These are phyloP conservation scores for Omphalea diandra DNA, from an alignment of 441 rosid genomes.

Conservation along the genomic window DNA sequence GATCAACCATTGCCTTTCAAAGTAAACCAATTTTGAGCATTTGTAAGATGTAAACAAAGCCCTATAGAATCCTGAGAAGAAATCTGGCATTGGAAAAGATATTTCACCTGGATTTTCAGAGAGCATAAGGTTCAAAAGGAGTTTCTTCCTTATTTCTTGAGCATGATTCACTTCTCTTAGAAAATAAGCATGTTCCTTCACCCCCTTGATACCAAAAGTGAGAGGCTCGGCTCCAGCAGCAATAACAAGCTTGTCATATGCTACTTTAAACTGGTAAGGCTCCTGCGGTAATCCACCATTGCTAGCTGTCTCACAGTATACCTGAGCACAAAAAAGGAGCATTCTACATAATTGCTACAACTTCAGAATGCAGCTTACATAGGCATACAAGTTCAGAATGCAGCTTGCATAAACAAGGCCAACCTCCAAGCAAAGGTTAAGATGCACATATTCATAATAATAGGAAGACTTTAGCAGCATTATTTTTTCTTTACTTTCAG, in stretches of 20 bases:
- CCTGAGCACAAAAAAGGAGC: conserved; percentile 38
- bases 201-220: conserved; percentile 88
- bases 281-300: conserved; percentile 21
- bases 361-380: background rate
- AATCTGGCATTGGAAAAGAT: background rate
- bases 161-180: conserved; percentile 96
- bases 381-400: background rate
- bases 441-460: no score
- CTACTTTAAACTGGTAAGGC: conserved; percentile 81
- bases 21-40: no score
- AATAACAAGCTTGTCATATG: conserved; percentile 85
- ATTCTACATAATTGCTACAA: background rate
- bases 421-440: no score
- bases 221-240: conserved; percentile 96
- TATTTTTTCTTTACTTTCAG: background rate
- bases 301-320: conserved; percentile 70
- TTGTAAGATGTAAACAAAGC: no score
- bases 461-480: background rate
- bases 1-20: no score
- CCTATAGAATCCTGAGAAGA: no score
- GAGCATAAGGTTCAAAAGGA: conserved; percentile 89
- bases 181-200: conserved; percentile 74
- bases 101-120: conserved; percentile 80
- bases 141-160: conserved; percentile 87
- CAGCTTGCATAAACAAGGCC: background rate